Evolutionary conservation across 2,329 filamentous ascomycete species (phyloP).

Genomic region (Coccinonectria pachysandricola): DNA sequence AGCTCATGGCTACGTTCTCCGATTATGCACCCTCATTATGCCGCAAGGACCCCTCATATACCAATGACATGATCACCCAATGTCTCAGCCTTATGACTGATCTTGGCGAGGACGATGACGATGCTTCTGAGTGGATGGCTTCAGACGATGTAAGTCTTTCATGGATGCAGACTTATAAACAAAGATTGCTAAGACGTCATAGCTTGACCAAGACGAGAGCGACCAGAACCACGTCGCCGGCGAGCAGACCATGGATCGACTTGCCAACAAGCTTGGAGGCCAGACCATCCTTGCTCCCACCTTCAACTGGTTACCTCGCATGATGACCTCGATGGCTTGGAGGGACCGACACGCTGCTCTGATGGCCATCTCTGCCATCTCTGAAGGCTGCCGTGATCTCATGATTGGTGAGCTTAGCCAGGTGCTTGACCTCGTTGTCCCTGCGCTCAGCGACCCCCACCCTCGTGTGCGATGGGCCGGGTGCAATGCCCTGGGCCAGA

Average conservation of each 20-base stretch:
- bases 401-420: slow-evolving; percentile 94
- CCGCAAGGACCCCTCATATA: slow-evolving; percentile 86
- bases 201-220: slow-evolving; percentile 91
- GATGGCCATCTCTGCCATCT: slow-evolving; percentile 98
- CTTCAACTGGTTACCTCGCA: slow-evolving; percentile 92
- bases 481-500: slow-evolving; percentile 97
- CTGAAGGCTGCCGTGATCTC: slow-evolving; percentile 87
- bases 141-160: slow-evolving; percentile 70
- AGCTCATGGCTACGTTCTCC: slow-evolving; percentile 96
- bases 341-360: slow-evolving; percentile 90
- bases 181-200: too few relatives aligned
- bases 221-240: slow-evolving; percentile 96
- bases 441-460: slow-evolving; percentile 79
- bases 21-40: slow-evolving; percentile 93
- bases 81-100: slow-evolving; percentile 98
- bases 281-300: slow-evolving; percentile 84
- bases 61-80: slow-evolving; percentile 94
- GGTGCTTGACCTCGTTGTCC: slow-evolving; percentile 88
- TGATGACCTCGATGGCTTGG: slow-evolving; percentile 95
- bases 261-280: slow-evolving; percentile 96
- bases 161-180: too few relatives aligned
- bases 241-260: slow-evolving; percentile 94
- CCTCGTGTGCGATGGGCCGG: slow-evolving; percentile 94
- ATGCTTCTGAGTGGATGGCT: slow-evolving; percentile 85
- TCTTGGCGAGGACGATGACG: slow-evolving; percentile 86